A percentile compares a stretch with the other conserved stretches of the same genome.
Evolutionary conservation across 345 rosid species (phyloP).

Genomic region (Eucalyptus microcorys): DNA sequence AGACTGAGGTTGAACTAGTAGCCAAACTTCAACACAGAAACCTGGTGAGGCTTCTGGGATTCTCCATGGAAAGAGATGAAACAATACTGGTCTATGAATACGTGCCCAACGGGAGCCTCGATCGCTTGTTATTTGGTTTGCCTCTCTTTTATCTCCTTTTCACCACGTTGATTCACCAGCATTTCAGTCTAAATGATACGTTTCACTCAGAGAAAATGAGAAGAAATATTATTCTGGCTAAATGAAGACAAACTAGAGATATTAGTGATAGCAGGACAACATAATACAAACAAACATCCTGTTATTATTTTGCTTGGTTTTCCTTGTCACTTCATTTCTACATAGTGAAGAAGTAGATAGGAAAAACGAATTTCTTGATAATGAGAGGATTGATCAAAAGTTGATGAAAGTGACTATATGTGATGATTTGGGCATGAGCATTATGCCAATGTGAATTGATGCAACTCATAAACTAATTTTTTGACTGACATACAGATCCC

Average conservation of each 20-base stretch:
- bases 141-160: not conserved
- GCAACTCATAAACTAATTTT: not conserved
- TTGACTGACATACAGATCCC: slow-evolving; percentile 2
- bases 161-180: not conserved
- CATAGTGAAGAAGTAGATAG: not conserved
- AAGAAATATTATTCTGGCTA: not conserved
- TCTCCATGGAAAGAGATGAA: slow-evolving; percentile 35
- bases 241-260: not conserved
- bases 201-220: not conserved
- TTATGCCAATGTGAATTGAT: not conserved
- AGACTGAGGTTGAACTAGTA: slow-evolving; percentile 31
- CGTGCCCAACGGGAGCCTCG: slow-evolving; percentile 39
- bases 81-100: slow-evolving; percentile 40
- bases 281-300: not conserved
- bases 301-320: not conserved
- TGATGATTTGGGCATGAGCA: not conserved
- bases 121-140: slow-evolving; percentile 26
- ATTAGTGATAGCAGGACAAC: not conserved
- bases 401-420: not conserved
- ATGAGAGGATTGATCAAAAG: not conserved
- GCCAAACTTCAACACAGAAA: slow-evolving; percentile 42
- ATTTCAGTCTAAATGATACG: not conserved
- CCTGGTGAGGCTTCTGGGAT: slow-evolving; percentile 37
- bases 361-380: not conserved
- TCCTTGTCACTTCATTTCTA: not conserved